Percentiles rank a stretch among this genome's conserved stretches.
These are phyloP conservation scores for Ceratobasidium sp. DNA, from an alignment of 1,284 basidiomycete genomes.

Conservation along the genomic window DNA sequence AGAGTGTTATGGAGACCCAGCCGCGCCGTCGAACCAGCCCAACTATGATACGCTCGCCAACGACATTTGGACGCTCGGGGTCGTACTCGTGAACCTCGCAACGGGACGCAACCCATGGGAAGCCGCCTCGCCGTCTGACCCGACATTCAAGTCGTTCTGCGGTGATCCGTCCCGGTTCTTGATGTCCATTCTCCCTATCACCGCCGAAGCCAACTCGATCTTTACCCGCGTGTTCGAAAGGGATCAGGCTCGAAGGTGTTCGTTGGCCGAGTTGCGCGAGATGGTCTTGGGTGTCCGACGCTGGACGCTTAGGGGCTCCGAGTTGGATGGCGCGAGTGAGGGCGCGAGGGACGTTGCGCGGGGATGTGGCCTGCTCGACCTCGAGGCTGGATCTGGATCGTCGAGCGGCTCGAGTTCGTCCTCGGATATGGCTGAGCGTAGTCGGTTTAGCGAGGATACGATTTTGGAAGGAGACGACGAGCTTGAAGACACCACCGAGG, in stretches of 20 bases:
- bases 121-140: slow-evolving; percentile 77
- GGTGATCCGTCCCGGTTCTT: slow-evolving; percentile 44
- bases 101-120: slow-evolving; percentile 93
- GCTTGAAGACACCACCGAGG: not conserved
- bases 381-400: slow-evolving; percentile 20
- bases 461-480: slow-evolving; percentile 23
- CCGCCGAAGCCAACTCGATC: slow-evolving; percentile 45
- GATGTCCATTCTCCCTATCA: slow-evolving; percentile 45
- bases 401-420: slow-evolving; percentile 1
- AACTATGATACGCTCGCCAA: slow-evolving; percentile 78
- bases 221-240: slow-evolving; percentile 51
- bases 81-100: slow-evolving; percentile 93
- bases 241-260: slow-evolving; percentile 68
- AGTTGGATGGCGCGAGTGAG: slow-evolving; percentile 61
- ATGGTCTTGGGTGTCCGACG: slow-evolving; percentile 70
- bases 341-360: slow-evolving; percentile 44
- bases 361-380: slow-evolving; percentile 25
- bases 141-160: slow-evolving; percentile 58
- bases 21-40: slow-evolving; percentile 55
- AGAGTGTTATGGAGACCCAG: slow-evolving; percentile 25
- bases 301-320: slow-evolving; percentile 74
- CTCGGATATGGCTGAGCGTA: slow-evolving; percentile 32
- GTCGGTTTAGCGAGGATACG: slow-evolving; percentile 43
- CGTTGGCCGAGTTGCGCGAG: slow-evolving; percentile 72
- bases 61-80: slow-evolving; percentile 95